Base-by-base conservation (phyloP, 495 filamentous ascomycete genomes). In the Aspergillus cristatus region DNA sequence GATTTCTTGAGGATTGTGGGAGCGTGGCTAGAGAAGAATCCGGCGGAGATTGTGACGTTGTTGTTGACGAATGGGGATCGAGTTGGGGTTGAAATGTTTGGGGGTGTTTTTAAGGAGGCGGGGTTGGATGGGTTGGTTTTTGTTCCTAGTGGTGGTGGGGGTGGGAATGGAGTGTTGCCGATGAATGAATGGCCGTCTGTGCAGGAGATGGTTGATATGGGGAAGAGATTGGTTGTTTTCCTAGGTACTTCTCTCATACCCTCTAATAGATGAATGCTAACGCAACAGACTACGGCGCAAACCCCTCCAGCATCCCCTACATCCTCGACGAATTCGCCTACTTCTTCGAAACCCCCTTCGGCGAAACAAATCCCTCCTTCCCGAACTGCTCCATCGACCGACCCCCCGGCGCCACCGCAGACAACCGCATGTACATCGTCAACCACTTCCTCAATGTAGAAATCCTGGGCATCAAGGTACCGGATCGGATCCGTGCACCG, bases 321-420 rank as follows among this genome's bases (percentile, higher is more conserved):
- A 73, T 86, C n/a, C 68, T 83, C 16, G 52, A 71, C 40, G 79
- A 88, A 51, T 88, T 84, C 56, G 55, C 63, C 37, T 69, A 82
- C 54, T 72, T 81, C 48, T 88, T 84, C 53, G 82, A 86, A 57
- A 86, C 79, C 0, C 55, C 78, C 11, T 88, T 63, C 51, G 76
- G 77, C 37, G 68, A 77, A 3, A 74, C 70, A 3, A 68, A 74
- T 41, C 28, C 60, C 7, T 42, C 54, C 7, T 69, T 71, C 42
- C 47, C 55, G 1, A 47, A 67, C 55, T 87, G 82, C 61, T 70
- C 61, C 7, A 69, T 84, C 28, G 71, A 85, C 48, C 71, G 81
- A 1, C 81, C 82, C 1, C 42, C 67, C 7, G 54, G 55, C 22
- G 52, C 68, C 7, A 58, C 67, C 3, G 45, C 63, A 13, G 46